These are phyloP conservation scores for Paulownia fortunei DNA, from an alignment of 257 asterid species.

Conservation along the genomic window DNA sequence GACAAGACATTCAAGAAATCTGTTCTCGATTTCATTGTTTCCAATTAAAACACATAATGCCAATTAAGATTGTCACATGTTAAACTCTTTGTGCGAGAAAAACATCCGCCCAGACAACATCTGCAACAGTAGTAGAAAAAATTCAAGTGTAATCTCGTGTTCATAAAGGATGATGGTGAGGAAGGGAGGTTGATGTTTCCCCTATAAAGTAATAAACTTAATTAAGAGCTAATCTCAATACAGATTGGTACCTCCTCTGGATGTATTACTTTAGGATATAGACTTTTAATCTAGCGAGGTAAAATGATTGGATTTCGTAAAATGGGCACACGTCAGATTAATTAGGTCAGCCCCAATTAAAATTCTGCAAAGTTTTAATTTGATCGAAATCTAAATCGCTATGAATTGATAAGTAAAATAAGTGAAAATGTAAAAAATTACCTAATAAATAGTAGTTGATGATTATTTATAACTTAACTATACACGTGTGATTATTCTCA, in stretches of 20 bases:
- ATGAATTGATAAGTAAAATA: too few relatives aligned
- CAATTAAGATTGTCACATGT: conserved; percentile 23
- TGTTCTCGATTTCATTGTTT: conserved; percentile 3
- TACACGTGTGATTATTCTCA: too few relatives aligned
- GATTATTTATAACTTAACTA: too few relatives aligned
- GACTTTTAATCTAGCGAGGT: neutral
- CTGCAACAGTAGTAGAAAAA: neutral
- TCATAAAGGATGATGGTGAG: neutral
- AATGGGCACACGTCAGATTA: too few relatives aligned
- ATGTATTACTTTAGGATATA: neutral
- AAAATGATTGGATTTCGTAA: too few relatives aligned
- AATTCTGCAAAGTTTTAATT: too few relatives aligned
- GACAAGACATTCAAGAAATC: conserved; percentile 12
- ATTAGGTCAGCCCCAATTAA: too few relatives aligned
- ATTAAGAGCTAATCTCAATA: neutral
- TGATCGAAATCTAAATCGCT: too few relatives aligned
- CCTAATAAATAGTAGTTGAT: too few relatives aligned
- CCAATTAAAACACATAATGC: neutral
- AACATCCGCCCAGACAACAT: neutral
- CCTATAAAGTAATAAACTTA: neutral
- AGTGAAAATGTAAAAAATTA: too few relatives aligned
- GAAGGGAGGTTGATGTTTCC: neutral
- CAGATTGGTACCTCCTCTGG: neutral
- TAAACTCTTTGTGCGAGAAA: neutral
- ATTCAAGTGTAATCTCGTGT: neutral